Conservation (phyloP, 352 stramenopile genomes). For the Globisporangium camurandrum region DNA sequence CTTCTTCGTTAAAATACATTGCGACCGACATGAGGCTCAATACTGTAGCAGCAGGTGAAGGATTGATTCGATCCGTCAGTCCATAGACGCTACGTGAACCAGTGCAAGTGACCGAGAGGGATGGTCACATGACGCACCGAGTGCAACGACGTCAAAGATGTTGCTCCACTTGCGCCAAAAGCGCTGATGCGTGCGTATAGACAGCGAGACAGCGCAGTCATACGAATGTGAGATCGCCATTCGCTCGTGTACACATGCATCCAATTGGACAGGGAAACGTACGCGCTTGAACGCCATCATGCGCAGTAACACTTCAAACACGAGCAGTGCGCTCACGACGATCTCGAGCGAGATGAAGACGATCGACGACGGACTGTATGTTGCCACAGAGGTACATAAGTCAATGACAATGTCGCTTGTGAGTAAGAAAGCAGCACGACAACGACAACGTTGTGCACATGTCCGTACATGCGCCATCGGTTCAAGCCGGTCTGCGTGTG, state of each 20-base stretch:
- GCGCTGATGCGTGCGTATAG: conserved; percentile 20
- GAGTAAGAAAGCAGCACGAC: neutral
- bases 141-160: conserved; percentile 74
- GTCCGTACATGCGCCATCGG: conserved; percentile 58
- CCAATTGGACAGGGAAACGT: conserved; percentile 6
- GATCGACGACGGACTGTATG: conserved; percentile 48
- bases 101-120: too few species aligned
- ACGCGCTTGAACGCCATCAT: conserved; percentile 75
- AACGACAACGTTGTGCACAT: neutral
- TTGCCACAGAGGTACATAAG: neutral
- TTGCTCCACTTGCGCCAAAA: conserved; percentile 85
- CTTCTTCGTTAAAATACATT: conserved; percentile 84
- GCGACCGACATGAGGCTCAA: conserved; percentile 72
- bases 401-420: neutral
- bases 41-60: conserved; percentile 20
- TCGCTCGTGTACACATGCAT: neutral
- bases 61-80: neutral
- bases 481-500: conserved; percentile 52
- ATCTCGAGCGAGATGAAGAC: conserved; percentile 82
- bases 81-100: too few species aligned
- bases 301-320: conserved; percentile 75
- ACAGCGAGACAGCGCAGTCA: neutral
- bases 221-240: neutral
- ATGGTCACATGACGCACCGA: conserved; percentile 22
- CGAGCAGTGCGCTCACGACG: conserved; percentile 56